Evolutionary conservation across 768 basidiomycete genomes (phyloP).

Genomic region (Agrocybe pediades): DNA sequence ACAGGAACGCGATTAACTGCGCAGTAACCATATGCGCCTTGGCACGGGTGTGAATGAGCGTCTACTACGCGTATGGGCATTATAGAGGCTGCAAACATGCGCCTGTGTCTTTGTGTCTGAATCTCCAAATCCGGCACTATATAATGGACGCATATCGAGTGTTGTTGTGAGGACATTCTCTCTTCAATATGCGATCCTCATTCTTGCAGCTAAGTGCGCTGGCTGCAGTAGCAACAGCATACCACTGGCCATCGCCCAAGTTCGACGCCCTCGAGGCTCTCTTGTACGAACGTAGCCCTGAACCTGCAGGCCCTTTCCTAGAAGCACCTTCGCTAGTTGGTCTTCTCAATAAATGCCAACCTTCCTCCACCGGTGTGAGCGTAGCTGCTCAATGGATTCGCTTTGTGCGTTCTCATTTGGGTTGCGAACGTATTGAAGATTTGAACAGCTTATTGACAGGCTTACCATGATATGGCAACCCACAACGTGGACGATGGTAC

Average conservation of each 20-base stretch:
- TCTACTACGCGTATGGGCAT: no score
- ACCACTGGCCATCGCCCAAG: slow-evolving; percentile 14
- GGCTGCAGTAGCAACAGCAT: neutral
- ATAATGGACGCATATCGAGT: no score
- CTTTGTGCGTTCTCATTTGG: slow-evolving; percentile 4
- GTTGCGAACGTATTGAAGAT: no score
- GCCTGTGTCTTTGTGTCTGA: no score
- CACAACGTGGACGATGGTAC: slow-evolving; percentile 36
- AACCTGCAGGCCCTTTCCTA: slow-evolving; percentile 2
- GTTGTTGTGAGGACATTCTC: no score
- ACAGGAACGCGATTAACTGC: no score
- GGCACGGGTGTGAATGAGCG: no score
- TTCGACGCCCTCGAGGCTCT: slow-evolving; percentile 18
- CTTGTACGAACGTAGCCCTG: slow-evolving; percentile 8
- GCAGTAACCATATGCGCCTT: no score
- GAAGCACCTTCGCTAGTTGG: no score
- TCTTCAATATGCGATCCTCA: neutral
- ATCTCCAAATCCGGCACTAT: no score
- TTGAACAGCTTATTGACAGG: slow-evolving; percentile 17
- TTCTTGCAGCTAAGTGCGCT: neutral
- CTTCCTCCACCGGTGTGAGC: neutral
- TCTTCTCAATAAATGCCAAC: neutral
- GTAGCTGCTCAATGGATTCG: slow-evolving; percentile 18
- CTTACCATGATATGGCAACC: slow-evolving; percentile 47
- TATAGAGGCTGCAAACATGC: no score